Evolutionary conservation across 306 rosid species (phyloP), one percentile per base, ranked within the genome.

Genomic region (Corylus americana): DNA sequence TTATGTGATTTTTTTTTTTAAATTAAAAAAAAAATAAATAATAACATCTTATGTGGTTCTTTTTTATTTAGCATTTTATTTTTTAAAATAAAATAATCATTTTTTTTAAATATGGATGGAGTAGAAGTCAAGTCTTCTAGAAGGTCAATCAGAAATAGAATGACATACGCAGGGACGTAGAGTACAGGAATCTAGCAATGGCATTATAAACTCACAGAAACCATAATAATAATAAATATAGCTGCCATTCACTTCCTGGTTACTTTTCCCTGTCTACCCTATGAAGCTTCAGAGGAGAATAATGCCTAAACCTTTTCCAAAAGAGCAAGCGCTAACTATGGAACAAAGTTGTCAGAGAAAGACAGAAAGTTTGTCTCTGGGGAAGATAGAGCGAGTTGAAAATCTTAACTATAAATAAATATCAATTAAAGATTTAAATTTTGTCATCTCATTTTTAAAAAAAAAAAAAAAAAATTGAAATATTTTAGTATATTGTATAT

Each of bases 41-140:
- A 22, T 22, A 22, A 22, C 25, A 22, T 0, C 25, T 22, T 22
- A 22, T 22, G 25, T 22, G 25, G 0, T 22, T 0, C 25, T 22
- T 22, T 22, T 22, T 22, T 22, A 22, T 22, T 22, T 22, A 22
- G 25, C 0, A 22, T 22, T 22, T 22, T 22, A 22, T 22, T 22
- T 22, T 22, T 22, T 22, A 0, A 0, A 22, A 22, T 22, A 22
- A 22, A 22, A 22, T 22, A 22, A 22, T 22, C 25, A 22, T 22
- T 0, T 22, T 22, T 22, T 22, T 22, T 22, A 22, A 22, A 22
- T 1, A 29, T 7, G 10, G 5, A 48, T 61, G 22, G 71, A 55
- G 77, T 74, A 14, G 29, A 29, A 77, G 69, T 71, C 79, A 47
- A 67, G 78, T 14, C 80, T 83, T 89, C 87, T 84, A 82, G 91